Evolutionary conservation across 441 rosid genomes (phyloP).

Genomic region (Arabidopsis lyrata): DNA sequence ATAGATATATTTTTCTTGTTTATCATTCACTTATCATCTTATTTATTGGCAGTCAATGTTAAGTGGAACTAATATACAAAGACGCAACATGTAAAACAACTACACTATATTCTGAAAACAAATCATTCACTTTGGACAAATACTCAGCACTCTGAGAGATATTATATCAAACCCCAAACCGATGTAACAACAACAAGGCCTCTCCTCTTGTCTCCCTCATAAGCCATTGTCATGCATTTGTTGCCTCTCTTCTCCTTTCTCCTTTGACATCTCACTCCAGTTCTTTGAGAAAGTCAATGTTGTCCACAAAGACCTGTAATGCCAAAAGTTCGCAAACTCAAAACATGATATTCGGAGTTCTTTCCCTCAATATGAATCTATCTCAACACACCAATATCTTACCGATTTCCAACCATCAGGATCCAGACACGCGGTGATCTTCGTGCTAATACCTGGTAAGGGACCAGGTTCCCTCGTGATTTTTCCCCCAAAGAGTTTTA

Average conservation of each 20-base stretch:
- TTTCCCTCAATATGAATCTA: constrained; percentile 25
- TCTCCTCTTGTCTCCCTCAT: constrained; percentile 9
- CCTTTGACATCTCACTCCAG: constrained; percentile 62
- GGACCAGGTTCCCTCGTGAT: constrained; percentile 90
- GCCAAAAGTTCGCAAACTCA: not conserved
- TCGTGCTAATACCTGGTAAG: constrained; percentile 87
- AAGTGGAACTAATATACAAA: constrained; percentile 31
- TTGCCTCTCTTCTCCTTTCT: constrained; percentile 17
- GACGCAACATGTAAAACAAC: constrained; percentile 18
- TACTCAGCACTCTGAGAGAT: constrained; percentile 8
- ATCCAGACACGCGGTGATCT: constrained; percentile 95
- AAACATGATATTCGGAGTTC: constrained; percentile 1
- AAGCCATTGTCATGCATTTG: constrained; percentile 20
- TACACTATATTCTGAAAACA: constrained; percentile 23
- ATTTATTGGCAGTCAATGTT: constrained; percentile 8
- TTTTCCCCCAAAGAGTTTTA: constrained; percentile 79
- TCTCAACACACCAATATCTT: constrained; percentile 34
- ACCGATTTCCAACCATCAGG: constrained; percentile 98
- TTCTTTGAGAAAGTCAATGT: constrained; percentile 82
- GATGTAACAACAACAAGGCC: constrained; percentile 32
- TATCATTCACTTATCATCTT: constrained; percentile 12
- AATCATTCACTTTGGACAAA: constrained; percentile 26
- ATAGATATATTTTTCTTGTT: not conserved
- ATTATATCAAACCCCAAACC: constrained; percentile 8
- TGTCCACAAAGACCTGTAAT: constrained; percentile 83